Percentiles rank a stretch among this genome's conserved stretches.
Conservation (phyloP, 139 green algal species). For the Ettlia oleoabundans region DNA sequence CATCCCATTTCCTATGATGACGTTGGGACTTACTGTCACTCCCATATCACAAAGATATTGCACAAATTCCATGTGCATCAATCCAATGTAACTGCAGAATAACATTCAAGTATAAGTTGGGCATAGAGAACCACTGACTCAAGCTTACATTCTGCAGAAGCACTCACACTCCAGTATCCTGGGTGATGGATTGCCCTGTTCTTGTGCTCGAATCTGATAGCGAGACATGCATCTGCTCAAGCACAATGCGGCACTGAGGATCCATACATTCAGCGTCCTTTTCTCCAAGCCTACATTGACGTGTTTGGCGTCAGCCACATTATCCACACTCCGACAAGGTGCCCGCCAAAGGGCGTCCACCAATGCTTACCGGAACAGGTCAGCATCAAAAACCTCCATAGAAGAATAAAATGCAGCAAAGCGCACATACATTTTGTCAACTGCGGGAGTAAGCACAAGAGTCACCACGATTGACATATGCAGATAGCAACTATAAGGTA, state of each 20-base stretch:
- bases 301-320: no score
- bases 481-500: no score
- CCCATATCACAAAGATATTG: conserved; percentile 32
- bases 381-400: conserved; percentile 68
- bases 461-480: no score
- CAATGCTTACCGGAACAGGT: conserved; percentile 35
- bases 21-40: conserved; percentile 10
- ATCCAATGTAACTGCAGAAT: conserved; percentile 14
- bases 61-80: conserved; percentile 52
- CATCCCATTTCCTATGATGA: conserved; percentile 57
- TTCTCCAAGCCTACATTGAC: conserved; percentile 20
- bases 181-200: no score
- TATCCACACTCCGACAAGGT: no score
- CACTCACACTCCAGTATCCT: conserved; percentile 24
- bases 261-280: conserved; percentile 49
- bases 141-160: no score
- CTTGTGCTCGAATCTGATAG: background rate
- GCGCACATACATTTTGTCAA: conserved; percentile 59
- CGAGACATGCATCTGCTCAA: conserved; percentile 36
- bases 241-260: conserved; percentile 45
- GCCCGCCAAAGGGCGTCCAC: no score
- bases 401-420: conserved; percentile 65
- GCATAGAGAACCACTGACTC: no score
- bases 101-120: background rate
- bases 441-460: no score